Conservation (phyloP, 2,329 filamentous ascomycete genomes). For the Hypomyces rosellus region DNA sequence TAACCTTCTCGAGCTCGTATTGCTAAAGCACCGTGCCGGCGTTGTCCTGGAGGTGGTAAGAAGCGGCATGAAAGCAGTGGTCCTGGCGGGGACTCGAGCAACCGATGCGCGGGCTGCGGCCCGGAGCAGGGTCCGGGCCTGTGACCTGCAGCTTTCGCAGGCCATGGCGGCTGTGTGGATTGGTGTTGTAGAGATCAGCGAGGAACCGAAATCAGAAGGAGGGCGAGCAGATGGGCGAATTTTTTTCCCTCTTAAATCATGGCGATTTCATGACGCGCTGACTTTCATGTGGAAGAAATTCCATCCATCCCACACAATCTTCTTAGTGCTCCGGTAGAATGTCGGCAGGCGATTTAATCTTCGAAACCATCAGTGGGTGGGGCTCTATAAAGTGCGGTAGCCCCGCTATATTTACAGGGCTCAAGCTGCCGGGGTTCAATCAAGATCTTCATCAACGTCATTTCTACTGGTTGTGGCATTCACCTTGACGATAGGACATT, state of each 20-base stretch:
- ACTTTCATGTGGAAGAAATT: constrained; percentile 10
- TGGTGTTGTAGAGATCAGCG: constrained; percentile 7
- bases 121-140: constrained; percentile 36
- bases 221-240: neutral
- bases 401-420: too few relatives aligned
- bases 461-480: too few relatives aligned
- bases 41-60: constrained; percentile 5
- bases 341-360: constrained; percentile 5
- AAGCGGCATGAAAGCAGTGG: constrained; percentile 13
- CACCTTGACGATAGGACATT: too few relatives aligned
- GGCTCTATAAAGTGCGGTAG: too few relatives aligned
- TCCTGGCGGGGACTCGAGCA: constrained; percentile 20
- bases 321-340: constrained; percentile 9
- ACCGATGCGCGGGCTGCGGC: constrained; percentile 25
- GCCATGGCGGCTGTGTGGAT: constrained; percentile 32
- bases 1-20: constrained; percentile 25
- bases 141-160: constrained; percentile 42
- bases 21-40: constrained; percentile 29
- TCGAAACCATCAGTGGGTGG: too few relatives aligned
- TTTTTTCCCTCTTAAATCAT: neutral
- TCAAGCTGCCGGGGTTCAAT: too few relatives aligned
- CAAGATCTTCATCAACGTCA: too few relatives aligned
- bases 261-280: constrained; percentile 10
- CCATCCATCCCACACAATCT: neutral
- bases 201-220: neutral